Evolutionary conservation across 2,329 filamentous ascomycete genomes (phyloP).

Genomic region (Emergomyces africanus): DNA sequence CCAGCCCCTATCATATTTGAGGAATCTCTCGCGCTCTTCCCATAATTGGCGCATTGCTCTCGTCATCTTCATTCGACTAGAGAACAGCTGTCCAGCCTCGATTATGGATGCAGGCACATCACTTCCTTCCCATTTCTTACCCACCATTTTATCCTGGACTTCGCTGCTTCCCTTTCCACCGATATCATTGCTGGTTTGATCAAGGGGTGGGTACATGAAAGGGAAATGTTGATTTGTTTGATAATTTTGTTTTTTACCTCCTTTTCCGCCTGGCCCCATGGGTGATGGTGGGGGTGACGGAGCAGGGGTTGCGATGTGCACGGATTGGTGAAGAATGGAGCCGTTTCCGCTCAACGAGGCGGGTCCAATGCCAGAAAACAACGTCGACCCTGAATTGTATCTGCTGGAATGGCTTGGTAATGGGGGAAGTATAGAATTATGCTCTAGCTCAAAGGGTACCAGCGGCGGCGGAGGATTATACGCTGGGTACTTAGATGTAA

Average conservation of each 20-base stretch:
- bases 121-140: conserved; percentile 71
- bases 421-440: conserved; percentile 79
- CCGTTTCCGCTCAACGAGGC: conserved; percentile 32
- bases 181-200: conserved; percentile 75
- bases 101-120: conserved; percentile 89
- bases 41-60: conserved; percentile 85
- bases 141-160: conserved; percentile 49
- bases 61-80: conserved; percentile 79
- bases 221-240: conserved; percentile 99
- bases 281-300: conserved; percentile 93
- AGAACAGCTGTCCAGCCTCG: conserved; percentile 87
- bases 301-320: conserved; percentile 96
- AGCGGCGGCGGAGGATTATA: conserved; percentile 79
- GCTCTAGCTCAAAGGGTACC: conserved; percentile 77
- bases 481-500: conserved; percentile 93
- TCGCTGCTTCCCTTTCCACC: conserved; percentile 80
- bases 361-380: conserved; percentile 44
- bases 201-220: conserved; percentile 89
- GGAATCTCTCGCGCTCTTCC: conserved; percentile 83
- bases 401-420: conserved; percentile 58
- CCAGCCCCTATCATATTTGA: conserved; percentile 89
- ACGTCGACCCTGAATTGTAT: conserved; percentile 47
- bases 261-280: conserved; percentile 68
- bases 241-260: conserved; percentile 97
- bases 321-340: conserved; percentile 88